A percentile compares a stretch with the other conserved stretches of the same genome.
These are phyloP conservation scores for Mycena chlorophos DNA, from an alignment of 768 basidiomycete species.

Conservation along the genomic window DNA sequence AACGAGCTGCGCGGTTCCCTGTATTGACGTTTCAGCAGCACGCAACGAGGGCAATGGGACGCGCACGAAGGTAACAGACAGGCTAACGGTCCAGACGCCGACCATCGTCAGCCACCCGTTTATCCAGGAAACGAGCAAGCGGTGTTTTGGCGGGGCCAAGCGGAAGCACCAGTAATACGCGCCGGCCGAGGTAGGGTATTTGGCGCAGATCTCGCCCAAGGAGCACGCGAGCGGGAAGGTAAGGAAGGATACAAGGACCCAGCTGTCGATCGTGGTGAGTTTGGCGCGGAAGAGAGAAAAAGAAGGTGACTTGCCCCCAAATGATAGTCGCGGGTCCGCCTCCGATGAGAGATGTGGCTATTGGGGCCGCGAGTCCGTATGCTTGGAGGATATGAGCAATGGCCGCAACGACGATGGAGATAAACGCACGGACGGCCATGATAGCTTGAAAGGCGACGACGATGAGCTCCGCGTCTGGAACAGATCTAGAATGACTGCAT, in stretches of 20 bases:
- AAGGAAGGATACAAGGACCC: constrained; percentile 50
- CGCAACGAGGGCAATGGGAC: neutral
- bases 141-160: constrained; percentile 51
- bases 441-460: constrained; percentile 40
- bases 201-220: constrained; percentile 58
- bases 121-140: constrained; percentile 60
- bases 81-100: constrained; percentile 67
- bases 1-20: constrained; percentile 57
- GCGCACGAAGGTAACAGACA: constrained; percentile 63
- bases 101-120: constrained; percentile 70
- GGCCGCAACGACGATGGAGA: neutral
- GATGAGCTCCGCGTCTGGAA: neutral
- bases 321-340: constrained; percentile 60
- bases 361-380: constrained; percentile 55
- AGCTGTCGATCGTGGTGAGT: constrained; percentile 34
- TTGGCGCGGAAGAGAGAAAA: neutral
- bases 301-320: constrained; percentile 48
- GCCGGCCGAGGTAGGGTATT: constrained; percentile 62
- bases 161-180: constrained; percentile 70
- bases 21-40: neutral
- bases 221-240: constrained; percentile 53
- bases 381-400: constrained; percentile 33
- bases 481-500: constrained; percentile 7
- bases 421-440: constrained; percentile 60
- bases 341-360: constrained; percentile 54